These are phyloP conservation scores for Nakaseomyces sp. DNA, from an alignment of 1,139 yeast genomes.

Conservation along the genomic window DNA sequence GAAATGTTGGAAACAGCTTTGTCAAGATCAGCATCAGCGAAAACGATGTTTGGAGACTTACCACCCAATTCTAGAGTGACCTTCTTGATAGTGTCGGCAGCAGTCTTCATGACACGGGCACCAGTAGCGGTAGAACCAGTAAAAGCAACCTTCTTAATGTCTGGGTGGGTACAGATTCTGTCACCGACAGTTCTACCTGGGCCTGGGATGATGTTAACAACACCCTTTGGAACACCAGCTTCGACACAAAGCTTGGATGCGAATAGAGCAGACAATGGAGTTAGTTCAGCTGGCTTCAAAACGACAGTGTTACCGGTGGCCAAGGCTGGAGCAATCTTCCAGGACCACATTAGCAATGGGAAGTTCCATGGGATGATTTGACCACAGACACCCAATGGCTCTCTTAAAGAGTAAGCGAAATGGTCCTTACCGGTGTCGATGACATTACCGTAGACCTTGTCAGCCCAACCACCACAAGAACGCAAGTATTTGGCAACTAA, in stretches of 20 bases:
- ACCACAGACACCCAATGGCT: conserved; percentile 73
- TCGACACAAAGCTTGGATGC: conserved; percentile 52
- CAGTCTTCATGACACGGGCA: conserved; percentile 61
- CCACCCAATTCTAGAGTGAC: conserved; percentile 67
- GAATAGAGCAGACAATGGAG: conserved; percentile 70
- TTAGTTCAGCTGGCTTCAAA: conserved; percentile 72
- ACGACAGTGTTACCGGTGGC: conserved; percentile 78
- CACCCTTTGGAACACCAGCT: conserved; percentile 79
- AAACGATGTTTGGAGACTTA: conserved; percentile 55
- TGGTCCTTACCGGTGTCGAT: conserved; percentile 50
- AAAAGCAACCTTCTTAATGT: conserved; percentile 67
- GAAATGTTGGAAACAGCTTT: conserved; percentile 42
- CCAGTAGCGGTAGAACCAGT: conserved; percentile 87
- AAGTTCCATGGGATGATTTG: conserved; percentile 87
- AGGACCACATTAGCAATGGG: conserved; percentile 70
- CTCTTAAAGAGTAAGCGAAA: conserved; percentile 43
- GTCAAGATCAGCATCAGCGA: conserved; percentile 48
- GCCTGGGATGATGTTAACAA: conserved; percentile 64
- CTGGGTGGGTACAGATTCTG: conserved; percentile 50
- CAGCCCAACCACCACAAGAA: conserved; percentile 74
- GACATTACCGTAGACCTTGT: conserved; percentile 55
- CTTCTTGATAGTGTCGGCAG: conserved; percentile 59
- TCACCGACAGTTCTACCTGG: conserved; percentile 57
- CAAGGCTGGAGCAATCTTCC: conserved; percentile 78
- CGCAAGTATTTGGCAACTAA: conserved; percentile 50